Evolutionary conservation across 2,329 filamentous ascomycete genomes (phyloP), one percentile per base, ranked within the genome.

Genomic region (Rhinocladiella similis): DNA sequence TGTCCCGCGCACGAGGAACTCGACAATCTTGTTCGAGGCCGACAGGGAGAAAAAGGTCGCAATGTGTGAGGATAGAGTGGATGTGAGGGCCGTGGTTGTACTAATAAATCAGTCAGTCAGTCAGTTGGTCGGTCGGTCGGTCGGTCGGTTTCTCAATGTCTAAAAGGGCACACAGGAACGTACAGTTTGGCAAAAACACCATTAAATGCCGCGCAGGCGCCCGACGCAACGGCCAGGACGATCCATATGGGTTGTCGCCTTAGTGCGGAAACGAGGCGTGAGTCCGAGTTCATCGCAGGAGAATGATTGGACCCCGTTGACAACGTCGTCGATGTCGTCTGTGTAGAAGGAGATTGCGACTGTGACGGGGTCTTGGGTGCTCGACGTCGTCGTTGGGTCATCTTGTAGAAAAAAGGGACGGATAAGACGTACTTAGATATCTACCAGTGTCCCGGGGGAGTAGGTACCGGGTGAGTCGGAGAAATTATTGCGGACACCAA

Each of bases 131-230:
- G n/a, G n/a, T n/a, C n/a, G n/a, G n/a, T n/a, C n/a, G n/a, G n/a
- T n/a, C n/a, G n/a, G n/a, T n/a, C n/a, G n/a, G n/a, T n/a, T n/a
- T n/a, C n/a, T n/a, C n/a, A n/a, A n/a, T n/a, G n/a, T n/a, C n/a
- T n/a, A n/a, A n/a, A n/a, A n/a, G n/a, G n/a, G n/a, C n/a, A n/a
- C n/a, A n/a, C n/a, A n/a, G n/a, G n/a, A n/a, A 19, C 71, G 39
- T 74, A 84, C 81, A 87, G 75, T 70, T 87, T 87, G 10, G 84
- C 84, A 68, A 87, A 87, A n/a, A 86, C 79, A 49, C 84, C 84
- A 63, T 87, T 87, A 65, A 84, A 75, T 10, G 84, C 83, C 16
- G 84, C 84, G 67, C 83, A 87, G 39, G 78, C 77, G 54, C 84
- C 84, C 63, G 80, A 83, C n/a, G 81, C 76, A 35, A 86, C 71